Evolutionary conservation across 306 rosid species (phyloP), one percentile per base, ranked within the genome.

Genomic region (Heteromeles arbutifolia): DNA sequence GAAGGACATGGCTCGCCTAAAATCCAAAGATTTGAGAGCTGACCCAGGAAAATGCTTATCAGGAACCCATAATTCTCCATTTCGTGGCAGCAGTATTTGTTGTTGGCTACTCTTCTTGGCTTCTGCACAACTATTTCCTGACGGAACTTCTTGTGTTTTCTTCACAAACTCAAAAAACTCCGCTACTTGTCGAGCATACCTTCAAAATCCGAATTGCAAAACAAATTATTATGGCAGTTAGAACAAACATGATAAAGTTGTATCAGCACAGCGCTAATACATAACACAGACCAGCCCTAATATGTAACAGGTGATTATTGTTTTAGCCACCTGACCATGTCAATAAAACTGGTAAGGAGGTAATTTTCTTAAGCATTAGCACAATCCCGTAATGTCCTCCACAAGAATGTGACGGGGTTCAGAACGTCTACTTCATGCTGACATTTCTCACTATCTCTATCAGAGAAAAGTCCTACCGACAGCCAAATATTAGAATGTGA

Each of bases 171-270:
- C 97, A 77, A 95, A 95, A 79, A 95, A 95, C 84, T 90, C 89
- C 0, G 97, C 97, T 66, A 95, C 97, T 84, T 95, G 99, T 43
- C 91, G 93, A 3, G 99, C 98, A 85, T 92, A 92, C 88, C 98
- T 94, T 87, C 88, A 80, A 53, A 78, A 72, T 39, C 65, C 77
- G 67, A 57, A 80, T 69, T 31, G 62, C 54, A 70, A 65, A 52
- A 79, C 39, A 62, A 65, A 24, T 52, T 50, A 50, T 6, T 15
- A 50, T 17, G 54, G 54, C 54, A 2, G 54, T 50, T 17, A 50
- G 4, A 50, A 50, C 21, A 43, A 26, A 25, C 43, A 11, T 26
- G 9, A 65, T 62, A 41, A 24, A 68, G 31, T 45, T 31, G 41
- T 34, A 52, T 34, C 22, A 73, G 52, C 67, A 57, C 18, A 15